These are phyloP conservation scores for Nicotiana tabacum DNA, from an alignment of 257 asterid species.

Conservation along the genomic window DNA sequence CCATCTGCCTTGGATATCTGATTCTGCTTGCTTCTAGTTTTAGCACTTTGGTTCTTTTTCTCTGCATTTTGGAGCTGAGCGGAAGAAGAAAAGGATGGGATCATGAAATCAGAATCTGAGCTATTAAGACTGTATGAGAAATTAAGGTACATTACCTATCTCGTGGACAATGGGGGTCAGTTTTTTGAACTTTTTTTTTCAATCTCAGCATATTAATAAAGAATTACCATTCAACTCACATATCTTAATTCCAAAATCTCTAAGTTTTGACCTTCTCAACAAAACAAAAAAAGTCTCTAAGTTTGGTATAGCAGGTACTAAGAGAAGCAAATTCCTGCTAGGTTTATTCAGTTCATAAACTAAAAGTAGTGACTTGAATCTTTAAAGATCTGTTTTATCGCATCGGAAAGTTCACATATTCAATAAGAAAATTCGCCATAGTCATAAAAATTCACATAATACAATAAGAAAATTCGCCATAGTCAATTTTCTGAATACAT, in stretches of 20 bases:
- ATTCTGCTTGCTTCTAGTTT: background rate
- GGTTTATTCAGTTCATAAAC: background rate
- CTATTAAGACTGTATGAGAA: background rate
- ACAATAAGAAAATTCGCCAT: background rate
- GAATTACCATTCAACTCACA: background rate
- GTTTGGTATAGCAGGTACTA: background rate
- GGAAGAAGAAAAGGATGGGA: background rate
- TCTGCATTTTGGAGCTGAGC: background rate
- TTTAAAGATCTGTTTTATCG: background rate
- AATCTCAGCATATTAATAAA: background rate
- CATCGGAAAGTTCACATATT: background rate
- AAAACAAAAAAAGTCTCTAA: background rate
- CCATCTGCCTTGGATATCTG: background rate
- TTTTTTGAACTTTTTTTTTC: background rate
- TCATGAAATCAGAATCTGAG: background rate
- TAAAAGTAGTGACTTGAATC: background rate
- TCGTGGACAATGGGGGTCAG: background rate
- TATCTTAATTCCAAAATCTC: background rate
- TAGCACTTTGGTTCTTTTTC: background rate
- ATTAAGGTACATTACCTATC: background rate
- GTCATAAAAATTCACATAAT: background rate
- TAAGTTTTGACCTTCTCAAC: background rate
- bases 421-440: background rate
- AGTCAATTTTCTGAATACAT: background rate
- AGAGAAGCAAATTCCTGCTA: background rate